These are phyloP conservation scores for Paxillus rubicundulus DNA, from an alignment of 768 basidiomycete species.

Conservation along the genomic window DNA sequence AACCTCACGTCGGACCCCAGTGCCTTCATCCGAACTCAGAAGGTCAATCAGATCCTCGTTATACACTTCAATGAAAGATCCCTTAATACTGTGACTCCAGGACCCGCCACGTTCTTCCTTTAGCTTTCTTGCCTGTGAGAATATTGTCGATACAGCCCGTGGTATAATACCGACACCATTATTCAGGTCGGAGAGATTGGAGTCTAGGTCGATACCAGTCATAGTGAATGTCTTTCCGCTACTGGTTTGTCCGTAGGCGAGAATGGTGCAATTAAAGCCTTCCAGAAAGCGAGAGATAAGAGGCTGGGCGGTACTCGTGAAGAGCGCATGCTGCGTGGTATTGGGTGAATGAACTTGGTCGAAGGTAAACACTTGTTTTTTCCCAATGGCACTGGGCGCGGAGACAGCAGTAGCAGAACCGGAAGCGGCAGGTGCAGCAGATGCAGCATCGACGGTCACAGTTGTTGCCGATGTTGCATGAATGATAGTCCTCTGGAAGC, in stretches of 20 bases:
- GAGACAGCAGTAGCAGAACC: constrained; percentile 50
- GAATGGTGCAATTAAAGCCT: constrained; percentile 89
- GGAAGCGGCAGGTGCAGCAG: constrained; percentile 47
- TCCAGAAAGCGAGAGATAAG: constrained; percentile 85
- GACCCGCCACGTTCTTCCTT: constrained; percentile 71
- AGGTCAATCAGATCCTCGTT: constrained; percentile 99
- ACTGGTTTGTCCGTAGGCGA: constrained; percentile 34
- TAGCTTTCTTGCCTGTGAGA: constrained; percentile 69
- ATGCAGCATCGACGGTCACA: constrained; percentile 79
- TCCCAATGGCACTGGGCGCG: constrained; percentile 49
- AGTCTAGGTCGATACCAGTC: constrained; percentile 92
- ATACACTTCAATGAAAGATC: constrained; percentile 96
- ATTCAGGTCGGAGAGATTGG: constrained; percentile 76
- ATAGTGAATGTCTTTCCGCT: constrained; percentile 69
- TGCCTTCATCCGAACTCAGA: constrained; percentile 68
- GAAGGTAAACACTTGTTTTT: constrained; percentile 87
- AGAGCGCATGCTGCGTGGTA: constrained; percentile 83
- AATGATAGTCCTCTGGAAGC: constrained; percentile 90
- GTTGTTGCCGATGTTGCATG: constrained; percentile 69
- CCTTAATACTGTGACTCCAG: constrained; percentile 81
- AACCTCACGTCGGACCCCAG: constrained; percentile 74
- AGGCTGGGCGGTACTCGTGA: constrained; percentile 79
- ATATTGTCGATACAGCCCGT: constrained; percentile 87
- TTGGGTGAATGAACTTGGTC: constrained; percentile 92
- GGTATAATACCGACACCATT: constrained; percentile 96